Evolutionary conservation across 225 moss, liverwort and hornwort genomes (phyloP), one percentile per base, ranked within the genome.

Genomic region (Physcomitrium patens): DNA sequence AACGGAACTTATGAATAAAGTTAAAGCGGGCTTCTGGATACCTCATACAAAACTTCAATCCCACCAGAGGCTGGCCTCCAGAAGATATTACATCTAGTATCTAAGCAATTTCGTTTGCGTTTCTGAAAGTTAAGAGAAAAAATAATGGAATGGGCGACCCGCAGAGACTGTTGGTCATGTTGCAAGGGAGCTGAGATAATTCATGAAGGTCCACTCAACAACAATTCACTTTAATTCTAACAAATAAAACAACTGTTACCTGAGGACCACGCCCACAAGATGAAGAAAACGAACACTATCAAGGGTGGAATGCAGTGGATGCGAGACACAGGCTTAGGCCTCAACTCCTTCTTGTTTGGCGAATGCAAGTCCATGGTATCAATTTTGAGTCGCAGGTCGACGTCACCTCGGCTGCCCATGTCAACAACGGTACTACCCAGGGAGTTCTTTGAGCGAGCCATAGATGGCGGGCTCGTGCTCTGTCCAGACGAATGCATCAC

Each of bases 241-340:
- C 6, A 16, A 24, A n/a, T 20, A 2, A 14, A 17, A 20, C 19
- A 58, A 41, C 7, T 0, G 5, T 49, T 31, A 86, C 86, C 86
- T 11, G 83, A 68, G 27, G 86, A 86, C 42, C 67, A 67, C 3
- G 80, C 80, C 86, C 86, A 86, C 12, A 86, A 67, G 60, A 86
- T 28, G 23, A 86, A 67, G 74, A 80, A 86, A 1, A 86, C 83
- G 16, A 86, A 6, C 55, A 86, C 41, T 71, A 86, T 53, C 71
- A 86, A 45, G 68, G 83, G 47, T 8, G 86, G 86, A 47, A 86
- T 86, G 5, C 74, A 63, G 67, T 86, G 86, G 20, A 86, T 77
- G 63, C 77, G 77, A 42, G 75, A 75, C 60, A 80, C 42, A 18
- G 59, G 2, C 67, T 80, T 79, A 23, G 70, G 62, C 1, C 79